Evolutionary conservation across 148 eudicot species (phyloP), one percentile per base, ranked within the genome.

Genomic region (Rhododendron mucronatum): DNA sequence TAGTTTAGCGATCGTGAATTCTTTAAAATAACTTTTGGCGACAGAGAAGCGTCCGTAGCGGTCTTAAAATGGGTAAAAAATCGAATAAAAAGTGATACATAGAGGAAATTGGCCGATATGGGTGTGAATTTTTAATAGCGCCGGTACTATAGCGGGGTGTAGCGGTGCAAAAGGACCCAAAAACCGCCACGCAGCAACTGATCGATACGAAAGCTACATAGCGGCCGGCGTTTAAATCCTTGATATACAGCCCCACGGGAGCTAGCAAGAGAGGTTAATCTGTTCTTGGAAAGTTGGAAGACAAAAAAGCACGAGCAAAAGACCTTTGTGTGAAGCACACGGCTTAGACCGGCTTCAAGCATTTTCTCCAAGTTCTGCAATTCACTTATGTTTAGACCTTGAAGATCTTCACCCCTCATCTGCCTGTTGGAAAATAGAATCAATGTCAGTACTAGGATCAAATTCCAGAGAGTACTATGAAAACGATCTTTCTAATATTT

Each of bases 271-370:
- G 28, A 65, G 33, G 11, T 65, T n/a, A 65, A 65, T 53, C 12
- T 65, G 65, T 20, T 69, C 12, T n/a, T 2, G n/a, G 14, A 20
- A 78, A 21, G 10, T 2, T 26, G 65, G 21, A 59, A 20, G n/a
- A 15, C 61, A 55, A 55, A 55, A 55, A 59, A 6, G 7, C 26
- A 21, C 51, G 6, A 55, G 4, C 21, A 55, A 5, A 7, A 82
- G 44, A 93, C 95, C 94, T 92, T 92, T 30, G 84, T 89, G 3
- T 88, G 87, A 71, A 89, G 80, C 86, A 92, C 93, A 45, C 91
- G 90, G 53, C 90, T 83, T 8, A 91, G 86, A 74, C 90, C 92
- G 37, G 65, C 80, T 87, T 90, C 93, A 7, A 92, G 90, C 53
- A 85, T n/a, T 76, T 81, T 91, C 86, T 92, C 94, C 16, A 92